Evolutionary conservation across 73 alveolate genomes (phyloP).

Genomic region (Paramecium biaurelia): DNA sequence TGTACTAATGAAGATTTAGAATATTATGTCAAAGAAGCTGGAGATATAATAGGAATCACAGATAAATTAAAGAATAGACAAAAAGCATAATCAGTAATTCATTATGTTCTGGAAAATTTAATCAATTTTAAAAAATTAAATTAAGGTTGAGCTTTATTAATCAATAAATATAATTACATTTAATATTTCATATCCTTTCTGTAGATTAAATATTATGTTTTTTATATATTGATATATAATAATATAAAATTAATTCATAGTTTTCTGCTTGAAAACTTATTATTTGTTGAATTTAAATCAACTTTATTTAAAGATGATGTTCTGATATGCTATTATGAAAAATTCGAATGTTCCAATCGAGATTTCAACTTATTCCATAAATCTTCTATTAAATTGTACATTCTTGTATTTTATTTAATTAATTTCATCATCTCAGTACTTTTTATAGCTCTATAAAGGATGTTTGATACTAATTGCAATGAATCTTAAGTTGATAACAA

Average conservation of each 20-base stretch:
- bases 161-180: background rate
- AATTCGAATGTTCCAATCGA: constrained; percentile 24
- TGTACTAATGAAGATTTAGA: constrained; percentile 93
- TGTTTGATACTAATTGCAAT: background rate
- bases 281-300: constrained; percentile 38
- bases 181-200: no score
- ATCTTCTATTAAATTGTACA: background rate
- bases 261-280: constrained; percentile 25
- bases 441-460: constrained; percentile 12
- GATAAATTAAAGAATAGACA: constrained; percentile 79
- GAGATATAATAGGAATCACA: constrained; percentile 90
- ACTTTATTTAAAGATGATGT: background rate
- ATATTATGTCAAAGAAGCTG: constrained; percentile 89
- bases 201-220: background rate
- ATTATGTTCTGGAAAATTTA: constrained; percentile 84
- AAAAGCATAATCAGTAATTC: constrained; percentile 87
- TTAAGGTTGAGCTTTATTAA: constrained; percentile 60
- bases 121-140: constrained; percentile 76
- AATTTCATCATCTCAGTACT: constrained; percentile 26
- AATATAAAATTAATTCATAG: background rate
- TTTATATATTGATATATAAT: background rate
- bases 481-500: constrained; percentile 23
- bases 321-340: background rate
- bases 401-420: background rate
- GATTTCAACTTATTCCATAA: background rate